Evolutionary conservation across 495 filamentous ascomycete species (phyloP), one percentile per base, ranked within the genome.

Genomic region (Aspergillus sclerotiicarbonarius): DNA sequence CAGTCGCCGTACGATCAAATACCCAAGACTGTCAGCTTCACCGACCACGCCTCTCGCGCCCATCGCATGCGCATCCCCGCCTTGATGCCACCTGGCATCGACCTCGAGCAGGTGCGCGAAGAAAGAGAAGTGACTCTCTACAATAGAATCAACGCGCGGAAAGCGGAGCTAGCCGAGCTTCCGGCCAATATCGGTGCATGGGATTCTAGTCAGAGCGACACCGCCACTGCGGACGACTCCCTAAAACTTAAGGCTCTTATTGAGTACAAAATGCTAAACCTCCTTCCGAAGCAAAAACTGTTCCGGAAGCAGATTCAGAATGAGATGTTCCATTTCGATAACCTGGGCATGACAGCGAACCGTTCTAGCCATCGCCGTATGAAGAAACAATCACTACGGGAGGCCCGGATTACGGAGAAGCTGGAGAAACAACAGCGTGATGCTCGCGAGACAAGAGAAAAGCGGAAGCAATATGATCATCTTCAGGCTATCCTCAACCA

Each of bases 361-460:
- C 86, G 94, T 15, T 82, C 89, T 29, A 81, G 84, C 62, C 96
- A 96, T 67, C 88, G 94, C 21, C 87, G 93, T 19, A 91, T 93
- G 79, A 98, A 98, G 86, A 96, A 96, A 72, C 92, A 96, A 65
- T 92, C 89, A 21, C 77, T 97, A 51, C 87, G 92, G n/a, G 94
- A 98, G 71, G 95, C 94, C 33, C 87, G 94, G 33, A 92, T 97
- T 62, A 98, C 94, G 3, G 94, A 98, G 80, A 97, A 96, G 68
- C 82, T 98, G 2, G 94, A 98, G 82, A 98, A 98, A 76, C 91
- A 98, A 69, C 95, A 98, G 68, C 89, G 94, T 50, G 92, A 97
- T 71, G 91, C 91, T 55, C 88, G 94, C 43, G 94, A 97, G 74
- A 88, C 85, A 32, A 85, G 91, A 43, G 95, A 98, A 75, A 93